These are phyloP conservation scores for Kodamaea laetipori DNA, from an alignment of 805 yeast species.

Conservation along the genomic window DNA sequence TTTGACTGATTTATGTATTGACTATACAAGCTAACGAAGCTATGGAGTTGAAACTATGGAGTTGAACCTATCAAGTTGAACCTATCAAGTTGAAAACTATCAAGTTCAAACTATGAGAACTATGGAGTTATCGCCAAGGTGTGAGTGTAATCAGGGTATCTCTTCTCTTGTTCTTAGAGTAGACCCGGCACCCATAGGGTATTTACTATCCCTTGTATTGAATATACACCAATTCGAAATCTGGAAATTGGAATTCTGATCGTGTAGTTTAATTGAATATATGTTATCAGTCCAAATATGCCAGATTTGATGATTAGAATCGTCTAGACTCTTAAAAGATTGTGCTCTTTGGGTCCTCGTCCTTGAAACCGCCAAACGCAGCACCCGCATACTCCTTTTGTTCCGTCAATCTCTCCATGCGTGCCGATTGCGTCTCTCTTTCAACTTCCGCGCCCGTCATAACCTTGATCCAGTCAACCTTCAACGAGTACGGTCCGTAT, in stretches of 20 bases:
- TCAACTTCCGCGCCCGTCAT: slow-evolving; percentile 57
- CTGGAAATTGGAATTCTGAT: slow-evolving; percentile 6
- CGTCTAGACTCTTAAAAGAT: slow-evolving; percentile 24
- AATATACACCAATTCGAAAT: slow-evolving; percentile 7
- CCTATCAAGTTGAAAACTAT: no score
- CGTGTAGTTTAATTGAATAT: background rate
- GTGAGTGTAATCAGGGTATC: no score
- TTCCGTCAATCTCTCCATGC: slow-evolving; percentile 24
- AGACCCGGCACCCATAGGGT: no score
- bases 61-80: no score
- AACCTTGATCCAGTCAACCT: slow-evolving; percentile 73
- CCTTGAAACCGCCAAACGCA: slow-evolving; percentile 23
- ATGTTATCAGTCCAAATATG: background rate
- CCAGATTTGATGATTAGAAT: background rate
- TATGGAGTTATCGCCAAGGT: no score
- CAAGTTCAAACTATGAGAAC: no score
- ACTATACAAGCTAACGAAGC: background rate
- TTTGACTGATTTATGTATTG: background rate
- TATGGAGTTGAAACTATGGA: no score
- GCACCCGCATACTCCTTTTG: slow-evolving; percentile 13
- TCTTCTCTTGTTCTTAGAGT: no score
- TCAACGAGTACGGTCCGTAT: slow-evolving; percentile 71
- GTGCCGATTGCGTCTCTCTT: slow-evolving; percentile 39
- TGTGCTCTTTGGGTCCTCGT: slow-evolving; percentile 37
- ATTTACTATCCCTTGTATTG: slow-evolving; percentile 1